phyloP scores from a whole-genome alignment of 257 asterid species.

The Verbascum thapsus region DNA sequence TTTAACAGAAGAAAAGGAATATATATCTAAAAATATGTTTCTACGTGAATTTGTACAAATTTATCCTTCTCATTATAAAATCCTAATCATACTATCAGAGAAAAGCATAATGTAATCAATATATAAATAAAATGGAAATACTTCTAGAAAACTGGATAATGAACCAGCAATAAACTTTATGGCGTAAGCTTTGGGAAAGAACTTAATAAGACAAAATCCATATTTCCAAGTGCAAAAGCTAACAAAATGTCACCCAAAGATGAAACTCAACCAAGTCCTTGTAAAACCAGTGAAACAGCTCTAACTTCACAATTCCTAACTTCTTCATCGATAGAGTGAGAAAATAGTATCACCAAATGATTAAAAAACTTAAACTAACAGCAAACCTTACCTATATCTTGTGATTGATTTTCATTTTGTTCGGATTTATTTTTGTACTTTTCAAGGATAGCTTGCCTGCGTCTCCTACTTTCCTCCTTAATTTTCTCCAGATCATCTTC shows the following conservation, averaged over 20 bases:
- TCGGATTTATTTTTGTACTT: slow-evolving; percentile 65
- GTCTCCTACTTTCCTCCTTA: slow-evolving; percentile 93
- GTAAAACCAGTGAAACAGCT: slow-evolving; percentile 11
- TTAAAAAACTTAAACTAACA: not conserved
- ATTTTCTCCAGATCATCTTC: slow-evolving; percentile 86
- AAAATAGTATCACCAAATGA: not conserved
- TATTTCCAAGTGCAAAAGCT: too few relatives aligned
- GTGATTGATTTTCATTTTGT: slow-evolving; percentile 35
- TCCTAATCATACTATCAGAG: not conserved
- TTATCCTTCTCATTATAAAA: slow-evolving; percentile 7
- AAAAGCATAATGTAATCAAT: slow-evolving; percentile 5
- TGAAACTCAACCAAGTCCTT: slow-evolving; percentile 7
- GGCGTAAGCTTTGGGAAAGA: not conserved
- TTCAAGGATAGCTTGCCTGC: slow-evolving; percentile 84
- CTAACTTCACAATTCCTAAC: not conserved
- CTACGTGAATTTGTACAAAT: not conserved
- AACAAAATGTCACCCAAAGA: not conserved
- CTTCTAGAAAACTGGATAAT: not conserved
- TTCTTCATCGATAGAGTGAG: not conserved
- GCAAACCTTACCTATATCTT: slow-evolving; percentile 39
- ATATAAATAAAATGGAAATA: not conserved
- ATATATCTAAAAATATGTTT: slow-evolving; percentile 1
- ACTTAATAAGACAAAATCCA: slow-evolving; percentile 1
- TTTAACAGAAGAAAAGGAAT: slow-evolving; percentile 23
- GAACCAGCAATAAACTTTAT: slow-evolving; percentile 3